phyloP scores from a whole-genome alignment of 2,329 filamentous ascomycete genomes.

The Ceratocystis huliohia region DNA sequence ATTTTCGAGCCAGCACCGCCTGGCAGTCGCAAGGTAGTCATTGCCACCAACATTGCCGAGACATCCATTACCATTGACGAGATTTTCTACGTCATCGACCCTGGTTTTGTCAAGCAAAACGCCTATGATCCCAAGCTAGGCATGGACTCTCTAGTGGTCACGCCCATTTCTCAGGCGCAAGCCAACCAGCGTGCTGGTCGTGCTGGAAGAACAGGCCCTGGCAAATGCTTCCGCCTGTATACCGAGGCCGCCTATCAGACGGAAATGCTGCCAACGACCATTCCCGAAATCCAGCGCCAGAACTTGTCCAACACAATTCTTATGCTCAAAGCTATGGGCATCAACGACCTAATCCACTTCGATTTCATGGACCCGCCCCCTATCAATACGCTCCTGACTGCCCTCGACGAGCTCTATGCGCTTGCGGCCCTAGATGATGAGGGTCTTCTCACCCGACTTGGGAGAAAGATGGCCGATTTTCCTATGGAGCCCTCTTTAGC shows the following conservation, averaged over 20 bases:
- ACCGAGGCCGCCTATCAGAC: slow-evolving; percentile 92
- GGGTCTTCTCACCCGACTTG: slow-evolving; percentile 78
- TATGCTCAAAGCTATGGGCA: slow-evolving; percentile 98
- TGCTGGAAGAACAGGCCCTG: slow-evolving; percentile 85
- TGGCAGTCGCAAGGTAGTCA: slow-evolving; percentile 82
- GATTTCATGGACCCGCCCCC: slow-evolving; percentile 99
- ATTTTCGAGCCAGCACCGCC: slow-evolving; percentile 90
- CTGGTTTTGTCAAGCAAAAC: slow-evolving; percentile 95
- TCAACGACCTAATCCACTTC: slow-evolving; percentile 92
- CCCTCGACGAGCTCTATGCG: slow-evolving; percentile 87
- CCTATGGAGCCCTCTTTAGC: slow-evolving; percentile 91
- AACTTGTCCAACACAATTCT: slow-evolving; percentile 88
- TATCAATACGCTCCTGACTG: slow-evolving; percentile 94
- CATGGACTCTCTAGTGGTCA: slow-evolving; percentile 93
- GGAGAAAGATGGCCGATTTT: slow-evolving; percentile 96
- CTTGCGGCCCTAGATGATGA: slow-evolving; percentile 88
- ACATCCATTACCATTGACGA: slow-evolving; percentile 96
- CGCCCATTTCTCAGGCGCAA: slow-evolving; percentile 91
- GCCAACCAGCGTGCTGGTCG: slow-evolving; percentile 88
- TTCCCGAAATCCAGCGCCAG: slow-evolving; percentile 91
- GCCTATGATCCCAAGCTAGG: slow-evolving; percentile 93
- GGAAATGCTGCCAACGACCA: slow-evolving; percentile 92
- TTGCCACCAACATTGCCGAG: slow-evolving; percentile 96
- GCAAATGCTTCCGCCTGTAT: slow-evolving; percentile 90
- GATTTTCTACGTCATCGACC: slow-evolving; percentile 94